Conservation (phyloP, 108 stramenopile species). For the Mediolabrus comicus region DNA sequence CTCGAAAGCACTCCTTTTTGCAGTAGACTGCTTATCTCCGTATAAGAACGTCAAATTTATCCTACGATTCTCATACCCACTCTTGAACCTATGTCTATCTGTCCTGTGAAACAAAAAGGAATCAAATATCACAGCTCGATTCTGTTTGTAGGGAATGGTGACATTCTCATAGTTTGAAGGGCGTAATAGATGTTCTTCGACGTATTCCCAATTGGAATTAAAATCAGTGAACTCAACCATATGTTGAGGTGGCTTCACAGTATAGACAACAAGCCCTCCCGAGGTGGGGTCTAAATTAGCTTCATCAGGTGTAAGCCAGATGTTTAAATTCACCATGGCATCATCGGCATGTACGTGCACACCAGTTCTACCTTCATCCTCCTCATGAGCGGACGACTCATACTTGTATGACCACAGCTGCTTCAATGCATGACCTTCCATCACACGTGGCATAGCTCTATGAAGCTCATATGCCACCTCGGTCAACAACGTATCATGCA, state of each 20-base stretch:
- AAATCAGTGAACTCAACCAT: slow-evolving; percentile 44
- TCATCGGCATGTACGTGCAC: slow-evolving; percentile 68
- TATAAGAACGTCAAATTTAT: slow-evolving; percentile 70
- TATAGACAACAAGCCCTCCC: slow-evolving; percentile 67
- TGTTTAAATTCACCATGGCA: slow-evolving; percentile 70
- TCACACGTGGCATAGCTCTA: slow-evolving; percentile 37
- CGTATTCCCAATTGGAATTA: slow-evolving; percentile 50
- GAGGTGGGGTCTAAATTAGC: slow-evolving; percentile 58
- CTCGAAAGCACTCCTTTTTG: not conserved
- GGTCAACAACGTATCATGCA: slow-evolving; percentile 43
- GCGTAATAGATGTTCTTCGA: slow-evolving; percentile 31
- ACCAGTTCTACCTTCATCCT: slow-evolving; percentile 10
- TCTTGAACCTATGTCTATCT: slow-evolving; percentile 50
- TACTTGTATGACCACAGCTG: slow-evolving; percentile 66
- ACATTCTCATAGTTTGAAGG: slow-evolving; percentile 57
- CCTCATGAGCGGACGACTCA: slow-evolving; percentile 27
- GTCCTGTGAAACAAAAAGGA: slow-evolving; percentile 69
- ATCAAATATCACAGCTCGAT: slow-evolving; percentile 76
- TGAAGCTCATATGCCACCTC: slow-evolving; percentile 48
- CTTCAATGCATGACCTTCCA: slow-evolving; percentile 41
- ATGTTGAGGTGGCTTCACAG: slow-evolving; percentile 57
- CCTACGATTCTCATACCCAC: slow-evolving; percentile 59
- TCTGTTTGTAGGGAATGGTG: slow-evolving; percentile 60
- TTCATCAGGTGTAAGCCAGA: slow-evolving; percentile 75
- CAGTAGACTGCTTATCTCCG: slow-evolving; percentile 38